Evolutionary conservation across 352 stramenopile species (phyloP).

Genomic region (Globisporangium ultimum): DNA sequence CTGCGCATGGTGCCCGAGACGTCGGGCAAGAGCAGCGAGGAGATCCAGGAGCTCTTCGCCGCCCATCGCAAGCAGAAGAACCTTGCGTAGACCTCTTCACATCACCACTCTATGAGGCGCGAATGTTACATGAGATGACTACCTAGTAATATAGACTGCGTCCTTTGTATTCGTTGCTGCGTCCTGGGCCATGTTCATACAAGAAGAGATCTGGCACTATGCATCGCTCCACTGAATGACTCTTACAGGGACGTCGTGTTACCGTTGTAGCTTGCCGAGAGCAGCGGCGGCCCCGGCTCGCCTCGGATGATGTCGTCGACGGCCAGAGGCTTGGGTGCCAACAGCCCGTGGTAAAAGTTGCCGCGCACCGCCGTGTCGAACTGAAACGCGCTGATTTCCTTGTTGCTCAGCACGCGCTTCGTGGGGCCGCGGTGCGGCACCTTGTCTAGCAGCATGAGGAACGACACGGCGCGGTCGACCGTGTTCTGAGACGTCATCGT

Average conservation of each 20-base stretch:
- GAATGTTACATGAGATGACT: too few species aligned
- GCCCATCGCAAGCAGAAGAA: constrained; percentile 17
- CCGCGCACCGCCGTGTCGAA: constrained; percentile 58
- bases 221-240: too few species aligned
- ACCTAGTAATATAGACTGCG: too few species aligned
- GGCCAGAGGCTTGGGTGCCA: constrained; percentile 39
- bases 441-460: constrained; percentile 57
- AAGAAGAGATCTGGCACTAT: constrained; percentile 6
- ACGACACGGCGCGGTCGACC: constrained; percentile 37
- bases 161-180: not conserved
- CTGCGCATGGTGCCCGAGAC: constrained; percentile 19
- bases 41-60: constrained; percentile 21
- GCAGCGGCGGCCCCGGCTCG: constrained; percentile 34
- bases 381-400: constrained; percentile 57
- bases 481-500: constrained; percentile 32
- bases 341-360: constrained; percentile 58
- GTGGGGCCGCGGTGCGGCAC: constrained; percentile 58
- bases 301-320: constrained; percentile 43
- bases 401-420: constrained; percentile 47
- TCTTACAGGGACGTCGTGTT: constrained; percentile 28
- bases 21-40: constrained; percentile 21
- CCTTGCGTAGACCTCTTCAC: constrained; percentile 2
- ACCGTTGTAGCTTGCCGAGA: constrained; percentile 21
- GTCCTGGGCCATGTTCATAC: constrained; percentile 3
- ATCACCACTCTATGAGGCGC: too few species aligned